Evolutionary conservation across 306 rosid species (phyloP).

Genomic region (Lathyrus oleraceus): DNA sequence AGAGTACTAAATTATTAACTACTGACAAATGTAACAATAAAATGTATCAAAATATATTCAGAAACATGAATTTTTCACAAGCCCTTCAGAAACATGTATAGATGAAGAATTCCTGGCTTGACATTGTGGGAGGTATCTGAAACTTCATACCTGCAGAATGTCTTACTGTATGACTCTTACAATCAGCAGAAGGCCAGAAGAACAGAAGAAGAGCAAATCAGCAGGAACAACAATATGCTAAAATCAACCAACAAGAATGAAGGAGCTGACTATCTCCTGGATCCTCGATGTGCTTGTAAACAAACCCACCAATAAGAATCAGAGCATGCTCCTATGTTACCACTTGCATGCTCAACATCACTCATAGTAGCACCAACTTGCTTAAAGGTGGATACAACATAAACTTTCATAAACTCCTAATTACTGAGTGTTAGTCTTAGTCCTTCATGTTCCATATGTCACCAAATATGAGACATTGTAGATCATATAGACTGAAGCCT

Average conservation of each 20-base stretch:
- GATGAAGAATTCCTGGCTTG: constrained; percentile 13
- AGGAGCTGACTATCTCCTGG: constrained; percentile 18
- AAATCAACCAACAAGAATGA: constrained; percentile 4
- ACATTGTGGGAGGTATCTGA: constrained; percentile 4
- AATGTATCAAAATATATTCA: constrained; percentile 7
- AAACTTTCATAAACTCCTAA: constrained; percentile 26
- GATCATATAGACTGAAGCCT: constrained; percentile 1
- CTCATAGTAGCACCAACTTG: constrained; percentile 6
- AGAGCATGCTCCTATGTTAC: constrained; percentile 14
- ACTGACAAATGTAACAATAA: constrained; percentile 20
- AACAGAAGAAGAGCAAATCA: constrained; percentile 19
- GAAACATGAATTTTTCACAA: constrained; percentile 1
- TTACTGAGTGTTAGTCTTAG: not conserved
- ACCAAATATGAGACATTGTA: constrained; percentile 12
- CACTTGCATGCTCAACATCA: constrained; percentile 13
- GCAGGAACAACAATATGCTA: constrained; percentile 17
- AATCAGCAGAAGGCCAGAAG: not conserved
- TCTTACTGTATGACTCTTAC: not conserved
- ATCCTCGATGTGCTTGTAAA: constrained; percentile 16
- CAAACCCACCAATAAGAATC: constrained; percentile 9
- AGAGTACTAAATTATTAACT: constrained; percentile 12
- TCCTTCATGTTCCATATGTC: constrained; percentile 15
- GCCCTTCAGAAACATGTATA: constrained; percentile 21
- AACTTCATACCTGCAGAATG: constrained; percentile 11
- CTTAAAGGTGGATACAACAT: constrained; percentile 17